These are phyloP conservation scores for Fistulifera pelliculosa DNA, from an alignment of 108 stramenopile genomes.

Conservation along the genomic window DNA sequence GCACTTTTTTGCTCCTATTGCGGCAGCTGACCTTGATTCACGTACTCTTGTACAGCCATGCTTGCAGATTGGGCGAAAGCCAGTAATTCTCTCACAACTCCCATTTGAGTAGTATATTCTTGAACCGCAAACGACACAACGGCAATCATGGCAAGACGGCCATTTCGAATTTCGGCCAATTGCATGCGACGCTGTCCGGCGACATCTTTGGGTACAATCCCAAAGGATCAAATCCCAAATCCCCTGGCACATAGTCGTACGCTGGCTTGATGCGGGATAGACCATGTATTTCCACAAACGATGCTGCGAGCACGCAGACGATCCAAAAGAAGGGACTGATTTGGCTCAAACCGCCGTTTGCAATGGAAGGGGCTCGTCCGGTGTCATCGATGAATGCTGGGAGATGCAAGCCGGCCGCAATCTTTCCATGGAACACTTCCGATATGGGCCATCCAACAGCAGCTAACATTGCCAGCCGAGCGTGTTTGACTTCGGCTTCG, in stretches of 20 bases:
- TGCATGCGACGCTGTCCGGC: constrained; percentile 55
- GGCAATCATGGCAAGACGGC: constrained; percentile 74
- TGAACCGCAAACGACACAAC: constrained; percentile 55
- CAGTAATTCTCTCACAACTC: constrained; percentile 70
- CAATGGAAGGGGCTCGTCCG: constrained; percentile 60
- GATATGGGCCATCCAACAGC: constrained; percentile 77
- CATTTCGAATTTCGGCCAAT: constrained; percentile 83
- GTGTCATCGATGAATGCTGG: constrained; percentile 34
- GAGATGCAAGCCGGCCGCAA: constrained; percentile 47
- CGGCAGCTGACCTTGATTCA: too few species aligned
- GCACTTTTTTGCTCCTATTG: too few species aligned
- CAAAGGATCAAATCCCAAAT: constrained; percentile 82
- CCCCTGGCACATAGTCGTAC: constrained; percentile 52
- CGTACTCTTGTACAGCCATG: too few species aligned
- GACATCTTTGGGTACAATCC: constrained; percentile 54
- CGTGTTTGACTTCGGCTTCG: constrained; percentile 85
- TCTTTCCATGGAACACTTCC: constrained; percentile 56
- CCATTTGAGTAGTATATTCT: constrained; percentile 43
- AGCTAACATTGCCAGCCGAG: constrained; percentile 33
- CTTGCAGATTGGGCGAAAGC: constrained; percentile 39
- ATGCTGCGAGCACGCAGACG: constrained; percentile 58
- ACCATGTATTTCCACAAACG: constrained; percentile 65
- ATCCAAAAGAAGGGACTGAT: constrained; percentile 70
- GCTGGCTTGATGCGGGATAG: constrained; percentile 23
- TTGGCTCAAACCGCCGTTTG: constrained; percentile 68